A percentile compares a stretch with the other conserved stretches of the same genome.
Conservation (phyloP, 2,329 filamentous ascomycete species). For the Dothidotthia symphoricarpi region DNA sequence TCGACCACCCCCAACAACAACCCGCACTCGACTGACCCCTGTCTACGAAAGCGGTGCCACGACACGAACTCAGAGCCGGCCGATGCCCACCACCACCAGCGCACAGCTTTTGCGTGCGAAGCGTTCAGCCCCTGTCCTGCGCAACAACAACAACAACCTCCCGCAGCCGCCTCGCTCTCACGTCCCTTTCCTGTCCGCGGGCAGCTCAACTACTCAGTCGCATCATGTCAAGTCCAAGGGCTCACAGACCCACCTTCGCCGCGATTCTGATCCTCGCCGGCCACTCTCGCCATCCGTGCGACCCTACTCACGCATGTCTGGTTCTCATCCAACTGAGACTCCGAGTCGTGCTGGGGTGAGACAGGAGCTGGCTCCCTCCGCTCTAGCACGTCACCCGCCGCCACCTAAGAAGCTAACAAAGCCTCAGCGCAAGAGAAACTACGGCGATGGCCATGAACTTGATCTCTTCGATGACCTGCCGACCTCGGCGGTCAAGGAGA, state of each 20-base stretch:
- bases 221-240: constrained; percentile 74
- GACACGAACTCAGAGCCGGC: constrained; percentile 60
- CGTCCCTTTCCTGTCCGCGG: constrained; percentile 76
- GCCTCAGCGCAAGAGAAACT: constrained; percentile 46
- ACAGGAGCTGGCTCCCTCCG: constrained; percentile 50
- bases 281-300: constrained; percentile 48
- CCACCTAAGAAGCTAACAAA: constrained; percentile 51
- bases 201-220: constrained; percentile 69
- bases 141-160: constrained; percentile 43
- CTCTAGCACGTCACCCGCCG: constrained; percentile 52
- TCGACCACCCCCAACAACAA: constrained; percentile 61
- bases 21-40: constrained; percentile 69
- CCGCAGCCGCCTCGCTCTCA: constrained; percentile 62
- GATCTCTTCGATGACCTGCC: constrained; percentile 94
- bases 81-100: constrained; percentile 54
- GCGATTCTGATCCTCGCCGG: constrained; percentile 70
- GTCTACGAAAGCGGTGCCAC: constrained; percentile 83
- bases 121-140: constrained; percentile 60
- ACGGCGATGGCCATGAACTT: constrained; percentile 89
- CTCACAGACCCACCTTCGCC: constrained; percentile 70
- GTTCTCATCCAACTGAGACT: constrained; percentile 50
- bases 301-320: constrained; percentile 50
- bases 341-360: constrained; percentile 47
- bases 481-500: constrained; percentile 79
- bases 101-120: constrained; percentile 59